Base-by-base conservation (phyloP, 2,329 filamentous ascomycete genomes). In the Bisporella sp. region DNA sequence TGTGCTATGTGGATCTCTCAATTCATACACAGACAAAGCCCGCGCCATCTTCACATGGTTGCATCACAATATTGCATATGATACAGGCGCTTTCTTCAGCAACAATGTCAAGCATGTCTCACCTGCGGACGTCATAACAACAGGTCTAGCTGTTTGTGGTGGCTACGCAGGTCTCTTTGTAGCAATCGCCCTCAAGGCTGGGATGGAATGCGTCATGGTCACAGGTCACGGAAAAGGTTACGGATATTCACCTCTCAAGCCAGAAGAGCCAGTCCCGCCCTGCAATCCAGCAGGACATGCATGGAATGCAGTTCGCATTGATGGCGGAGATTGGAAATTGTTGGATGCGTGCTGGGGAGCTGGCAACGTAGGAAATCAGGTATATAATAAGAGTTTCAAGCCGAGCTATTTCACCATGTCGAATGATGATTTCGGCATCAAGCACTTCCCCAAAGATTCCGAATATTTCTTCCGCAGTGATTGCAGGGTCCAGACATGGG, bases 331-430 rank as follows among this genome's bases (percentile, higher is more conserved):
- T 57, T 97, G 92, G 92, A 96, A 96, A 68, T 77, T 97, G 1
- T 71, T 97, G 45, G 93, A 99, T 62, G 70, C 86, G 0, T 97
- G 92, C 65, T 99, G 93, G 93, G 93, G 93, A 39, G 89, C 92
- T 0, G 92, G 92, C 2, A 73, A 80, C 54, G 69, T 95, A 6
- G 68, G 74, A 41, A 73, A 61, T 35, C 54, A 66, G 62, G 67
- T 73, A 1, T 96, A 90, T 69, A 77, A 77, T 41, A 78, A 85
- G 59, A 65, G 72, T 3, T 95, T 96, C 66, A 76, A 73, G 1
- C 80, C 89, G 0, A 67, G 74, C 6, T 69, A 78, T 56, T 86
- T 86, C 59, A 78, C 70, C 3, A 67, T 71, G 52, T 67, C 69
- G 46, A 96, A 96, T 64, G 85, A 92, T 48, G 78, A 86, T 31